Percentiles rank a stretch among this genome's conserved stretches.
Evolutionary conservation across 345 rosid species (phyloP).

Genomic region (Acer saccharum): DNA sequence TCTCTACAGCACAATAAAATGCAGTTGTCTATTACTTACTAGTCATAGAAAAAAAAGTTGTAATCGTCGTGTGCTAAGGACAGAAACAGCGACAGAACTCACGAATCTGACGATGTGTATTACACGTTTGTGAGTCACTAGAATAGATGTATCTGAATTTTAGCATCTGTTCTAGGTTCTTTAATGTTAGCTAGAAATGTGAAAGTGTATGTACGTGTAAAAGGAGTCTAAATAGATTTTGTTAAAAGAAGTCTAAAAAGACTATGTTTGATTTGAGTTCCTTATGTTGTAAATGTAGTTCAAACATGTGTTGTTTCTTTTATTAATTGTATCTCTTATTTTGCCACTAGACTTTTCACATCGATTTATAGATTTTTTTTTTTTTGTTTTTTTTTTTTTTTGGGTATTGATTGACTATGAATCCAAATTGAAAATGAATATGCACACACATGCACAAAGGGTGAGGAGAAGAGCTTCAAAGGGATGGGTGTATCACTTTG

Average conservation of each 20-base stretch:
- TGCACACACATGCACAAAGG: no score
- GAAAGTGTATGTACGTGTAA: slow-evolving; percentile 35
- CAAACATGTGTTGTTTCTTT: neutral
- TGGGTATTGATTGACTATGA: no score
- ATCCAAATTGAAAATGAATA: neutral
- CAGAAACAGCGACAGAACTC: slow-evolving; percentile 15
- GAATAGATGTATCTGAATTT: slow-evolving; percentile 27
- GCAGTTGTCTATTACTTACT: slow-evolving; percentile 15
- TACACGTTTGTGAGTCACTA: slow-evolving; percentile 22
- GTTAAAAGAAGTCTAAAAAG: slow-evolving; percentile 11
- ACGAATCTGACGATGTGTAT: slow-evolving; percentile 14
- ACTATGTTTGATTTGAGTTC: slow-evolving; percentile 2
- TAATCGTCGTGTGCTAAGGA: slow-evolving; percentile 13
- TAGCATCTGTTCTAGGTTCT: slow-evolving; percentile 25
- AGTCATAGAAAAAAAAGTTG: slow-evolving; percentile 19
- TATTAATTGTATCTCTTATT: neutral
- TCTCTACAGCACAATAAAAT: slow-evolving; percentile 16
- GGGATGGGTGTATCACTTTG: no score
- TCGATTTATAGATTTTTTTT: neutral
- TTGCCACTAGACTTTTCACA: neutral
- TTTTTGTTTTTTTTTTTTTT: no score
- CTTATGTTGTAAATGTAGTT: slow-evolving; percentile 43
- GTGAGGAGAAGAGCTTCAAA: no score
- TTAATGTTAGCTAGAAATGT: slow-evolving; percentile 31
- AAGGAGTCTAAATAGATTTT: slow-evolving; percentile 20